Percentiles rank a stretch among this genome's conserved stretches.
These are phyloP conservation scores for Podaxis sp. DNA, from an alignment of 768 basidiomycete species.

Conservation along the genomic window DNA sequence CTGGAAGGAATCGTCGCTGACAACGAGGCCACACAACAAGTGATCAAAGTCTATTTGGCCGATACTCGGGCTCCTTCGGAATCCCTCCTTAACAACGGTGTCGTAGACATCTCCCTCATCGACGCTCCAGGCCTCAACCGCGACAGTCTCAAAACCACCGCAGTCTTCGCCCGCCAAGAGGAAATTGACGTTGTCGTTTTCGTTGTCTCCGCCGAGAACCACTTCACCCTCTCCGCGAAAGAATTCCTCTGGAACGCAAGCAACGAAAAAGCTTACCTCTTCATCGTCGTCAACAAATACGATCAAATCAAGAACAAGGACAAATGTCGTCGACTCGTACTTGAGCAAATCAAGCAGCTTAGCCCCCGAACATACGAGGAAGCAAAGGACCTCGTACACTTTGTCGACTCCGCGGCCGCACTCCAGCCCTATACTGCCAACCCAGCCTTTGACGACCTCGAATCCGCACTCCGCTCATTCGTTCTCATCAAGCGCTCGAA, in stretches of 20 bases:
- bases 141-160: slow-evolving; percentile 92
- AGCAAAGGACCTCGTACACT: slow-evolving; percentile 92
- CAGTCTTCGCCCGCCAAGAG: slow-evolving; percentile 92
- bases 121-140: slow-evolving; percentile 98
- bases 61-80: slow-evolving; percentile 77
- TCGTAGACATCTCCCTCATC: slow-evolving; percentile 97
- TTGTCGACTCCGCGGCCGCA: slow-evolving; percentile 88
- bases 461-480: slow-evolving; percentile 88
- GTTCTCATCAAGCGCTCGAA: slow-evolving; percentile 95
- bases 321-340: slow-evolving; percentile 81
- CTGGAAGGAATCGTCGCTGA: slow-evolving; percentile 80
- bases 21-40: slow-evolving; percentile 66
- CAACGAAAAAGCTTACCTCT: slow-evolving; percentile 96
- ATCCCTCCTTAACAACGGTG: slow-evolving; percentile 91
- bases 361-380: slow-evolving; percentile 93
- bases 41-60: slow-evolving; percentile 87
- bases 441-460: slow-evolving; percentile 82
- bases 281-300: slow-evolving; percentile 98
- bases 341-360: slow-evolving; percentile 92
- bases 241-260: slow-evolving; percentile 93
- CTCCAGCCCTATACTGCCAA: slow-evolving; percentile 65
- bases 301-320: slow-evolving; percentile 95
- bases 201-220: slow-evolving; percentile 97
- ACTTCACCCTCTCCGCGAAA: slow-evolving; percentile 93
- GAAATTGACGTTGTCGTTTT: slow-evolving; percentile 99